Percentiles rank a stretch among this genome's conserved stretches.
Evolutionary conservation across 345 rosid species (phyloP).

Genomic region (Corchorus capsularis): DNA sequence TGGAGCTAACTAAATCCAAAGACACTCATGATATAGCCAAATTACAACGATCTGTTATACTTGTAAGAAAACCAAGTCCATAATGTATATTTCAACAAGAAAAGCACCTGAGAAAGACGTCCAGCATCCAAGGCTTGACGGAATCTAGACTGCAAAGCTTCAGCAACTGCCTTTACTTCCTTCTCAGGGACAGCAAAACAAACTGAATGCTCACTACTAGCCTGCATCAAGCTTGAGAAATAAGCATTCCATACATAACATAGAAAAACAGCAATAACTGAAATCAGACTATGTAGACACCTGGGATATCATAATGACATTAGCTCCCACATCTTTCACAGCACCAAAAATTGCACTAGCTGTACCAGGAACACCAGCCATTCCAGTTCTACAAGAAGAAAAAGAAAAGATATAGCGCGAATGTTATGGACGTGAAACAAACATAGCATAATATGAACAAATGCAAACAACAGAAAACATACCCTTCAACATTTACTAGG

Average conservation of each 20-base stretch:
- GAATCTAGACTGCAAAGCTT: conserved; percentile 83
- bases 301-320: conserved; percentile 99
- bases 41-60: not conserved
- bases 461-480: conserved; percentile 27
- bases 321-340: conserved; percentile 98
- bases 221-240: conserved; percentile 47
- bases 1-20: not conserved
- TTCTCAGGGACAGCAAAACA: conserved; percentile 99
- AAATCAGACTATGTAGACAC: conserved; percentile 35
- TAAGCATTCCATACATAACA: conserved; percentile 24
- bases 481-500: conserved; percentile 99
- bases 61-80: conserved; percentile 11
- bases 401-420: conserved; percentile 7
- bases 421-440: not conserved
- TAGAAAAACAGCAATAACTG: conserved; percentile 9
- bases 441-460: not conserved
- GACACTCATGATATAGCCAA: not conserved
- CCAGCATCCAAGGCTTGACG: conserved; percentile 89
- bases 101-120: conserved; percentile 89
- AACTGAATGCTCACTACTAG: conserved; percentile 98
- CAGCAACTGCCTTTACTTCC: conserved; percentile 90
- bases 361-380: conserved; percentile 99
- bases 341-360: conserved; percentile 90
- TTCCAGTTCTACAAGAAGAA: conserved; percentile 74
- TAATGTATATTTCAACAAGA: conserved; percentile 1